Evolutionary conservation across 306 rosid genomes (phyloP).

Genomic region (Hippophae tibetana): DNA sequence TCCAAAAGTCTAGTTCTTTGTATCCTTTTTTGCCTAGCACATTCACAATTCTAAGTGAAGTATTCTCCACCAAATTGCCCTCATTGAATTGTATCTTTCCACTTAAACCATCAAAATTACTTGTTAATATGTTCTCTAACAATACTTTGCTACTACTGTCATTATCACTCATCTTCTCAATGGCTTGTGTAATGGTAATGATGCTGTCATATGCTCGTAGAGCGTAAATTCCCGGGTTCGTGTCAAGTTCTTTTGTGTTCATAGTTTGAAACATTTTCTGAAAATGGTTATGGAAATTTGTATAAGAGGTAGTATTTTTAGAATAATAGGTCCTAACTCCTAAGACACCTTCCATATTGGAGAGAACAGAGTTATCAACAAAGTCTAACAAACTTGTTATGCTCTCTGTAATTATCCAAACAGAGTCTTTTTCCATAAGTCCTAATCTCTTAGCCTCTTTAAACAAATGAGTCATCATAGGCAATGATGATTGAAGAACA

Average conservation of each 20-base stretch:
- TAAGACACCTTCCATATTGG: constrained; percentile 51
- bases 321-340: constrained; percentile 51
- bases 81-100: constrained; percentile 43
- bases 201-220: constrained; percentile 57
- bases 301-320: constrained; percentile 20
- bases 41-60: constrained; percentile 43
- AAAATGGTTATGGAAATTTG: constrained; percentile 22
- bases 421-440: constrained; percentile 37
- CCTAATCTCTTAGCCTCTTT: constrained; percentile 41
- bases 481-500: constrained; percentile 44
- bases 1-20: constrained; percentile 51
- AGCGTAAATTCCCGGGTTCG: constrained; percentile 44
- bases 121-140: constrained; percentile 21
- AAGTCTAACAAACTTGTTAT: constrained; percentile 40
- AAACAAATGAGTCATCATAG: constrained; percentile 41
- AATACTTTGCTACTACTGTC: constrained; percentile 1
- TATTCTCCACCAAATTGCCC: constrained; percentile 24
- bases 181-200: constrained; percentile 33
- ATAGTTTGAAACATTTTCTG: constrained; percentile 18
- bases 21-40: constrained; percentile 26
- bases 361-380: constrained; percentile 27
- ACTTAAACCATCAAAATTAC: constrained; percentile 41
- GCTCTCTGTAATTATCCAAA: constrained; percentile 59
- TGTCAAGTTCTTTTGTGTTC: constrained; percentile 35
- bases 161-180: constrained; percentile 16